Conservation (phyloP, 352 stramenopile genomes). For the Phytophthora kernoviae region DNA sequence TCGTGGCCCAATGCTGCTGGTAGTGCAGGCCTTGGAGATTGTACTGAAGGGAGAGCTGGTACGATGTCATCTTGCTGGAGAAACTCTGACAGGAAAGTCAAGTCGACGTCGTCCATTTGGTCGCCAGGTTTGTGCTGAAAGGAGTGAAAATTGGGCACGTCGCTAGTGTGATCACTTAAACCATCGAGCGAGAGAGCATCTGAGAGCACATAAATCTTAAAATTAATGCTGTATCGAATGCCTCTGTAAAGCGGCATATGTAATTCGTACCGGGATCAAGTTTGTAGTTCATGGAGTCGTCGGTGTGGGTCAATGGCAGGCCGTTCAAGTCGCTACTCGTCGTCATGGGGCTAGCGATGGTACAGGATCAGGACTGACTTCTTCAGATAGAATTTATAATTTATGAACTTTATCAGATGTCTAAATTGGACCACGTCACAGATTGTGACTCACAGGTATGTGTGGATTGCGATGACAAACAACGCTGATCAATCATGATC, state of each 20-base stretch:
- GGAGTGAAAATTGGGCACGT: background rate
- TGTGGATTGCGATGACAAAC: background rate
- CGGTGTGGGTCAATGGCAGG: background rate
- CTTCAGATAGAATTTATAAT: too few species aligned
- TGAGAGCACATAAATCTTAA: too few species aligned
- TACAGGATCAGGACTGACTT: background rate
- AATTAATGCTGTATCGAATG: too few species aligned
- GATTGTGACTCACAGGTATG: too few species aligned
- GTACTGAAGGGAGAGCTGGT: background rate
- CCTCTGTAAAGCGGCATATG: too few species aligned
- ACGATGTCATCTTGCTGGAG: constrained; percentile 40
- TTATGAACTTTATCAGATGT: too few species aligned
- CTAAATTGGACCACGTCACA: too few species aligned
- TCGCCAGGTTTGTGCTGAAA: background rate
- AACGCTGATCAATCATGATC: too few species aligned
- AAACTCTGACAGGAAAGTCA: constrained; percentile 56
- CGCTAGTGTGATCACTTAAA: background rate
- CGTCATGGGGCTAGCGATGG: background rate
- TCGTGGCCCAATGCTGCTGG: background rate
- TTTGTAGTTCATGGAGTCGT: background rate
- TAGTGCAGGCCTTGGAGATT: background rate
- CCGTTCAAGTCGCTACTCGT: background rate
- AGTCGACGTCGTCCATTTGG: constrained; percentile 24
- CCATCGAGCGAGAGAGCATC: background rate
- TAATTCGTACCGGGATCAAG: constrained; percentile 2